phyloP scores from a whole-genome alignment of 257 asterid species.

The Penstemon newberryi region DNA sequence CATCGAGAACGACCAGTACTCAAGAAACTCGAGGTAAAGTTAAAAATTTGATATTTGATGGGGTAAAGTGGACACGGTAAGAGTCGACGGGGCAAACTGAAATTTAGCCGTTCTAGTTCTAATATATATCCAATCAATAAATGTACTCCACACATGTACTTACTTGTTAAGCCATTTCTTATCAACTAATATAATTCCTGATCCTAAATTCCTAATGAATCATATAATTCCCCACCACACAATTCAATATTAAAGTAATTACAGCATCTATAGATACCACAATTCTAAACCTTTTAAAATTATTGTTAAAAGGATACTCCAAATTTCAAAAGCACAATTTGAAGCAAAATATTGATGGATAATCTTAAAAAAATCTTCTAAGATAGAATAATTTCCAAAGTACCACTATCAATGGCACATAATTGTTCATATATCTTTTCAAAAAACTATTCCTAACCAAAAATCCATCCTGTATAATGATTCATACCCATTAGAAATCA shows the following conservation, averaged over 20 bases:
- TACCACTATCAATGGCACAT: conserved; percentile 30
- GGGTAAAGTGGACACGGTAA: too few species aligned
- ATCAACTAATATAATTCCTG: conserved; percentile 2
- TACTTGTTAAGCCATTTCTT: too few species aligned
- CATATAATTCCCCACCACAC: background rate
- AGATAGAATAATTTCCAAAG: conserved; percentile 16
- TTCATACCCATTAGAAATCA: conserved; percentile 31
- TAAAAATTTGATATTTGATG: too few species aligned
- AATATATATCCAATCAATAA: too few species aligned
- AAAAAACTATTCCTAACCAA: conserved; percentile 11
- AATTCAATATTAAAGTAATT: conserved; percentile 1
- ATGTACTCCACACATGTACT: too few species aligned
- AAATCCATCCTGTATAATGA: conserved; percentile 24
- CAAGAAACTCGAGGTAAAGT: too few species aligned
- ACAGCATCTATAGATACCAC: conserved; percentile 14
- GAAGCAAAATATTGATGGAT: conserved; percentile 12
- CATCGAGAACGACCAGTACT: too few species aligned
- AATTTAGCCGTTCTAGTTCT: too few species aligned
- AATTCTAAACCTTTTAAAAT: background rate
- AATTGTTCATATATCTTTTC: conserved; percentile 27
- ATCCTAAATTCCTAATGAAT: background rate
- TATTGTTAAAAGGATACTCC: conserved; percentile 9
- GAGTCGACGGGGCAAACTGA: too few species aligned
- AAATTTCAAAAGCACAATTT: conserved; percentile 5
- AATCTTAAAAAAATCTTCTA: conserved; percentile 4